Conservation (phyloP, 2,329 filamentous ascomycete species). For the Neofusicoccum ribis region DNA sequence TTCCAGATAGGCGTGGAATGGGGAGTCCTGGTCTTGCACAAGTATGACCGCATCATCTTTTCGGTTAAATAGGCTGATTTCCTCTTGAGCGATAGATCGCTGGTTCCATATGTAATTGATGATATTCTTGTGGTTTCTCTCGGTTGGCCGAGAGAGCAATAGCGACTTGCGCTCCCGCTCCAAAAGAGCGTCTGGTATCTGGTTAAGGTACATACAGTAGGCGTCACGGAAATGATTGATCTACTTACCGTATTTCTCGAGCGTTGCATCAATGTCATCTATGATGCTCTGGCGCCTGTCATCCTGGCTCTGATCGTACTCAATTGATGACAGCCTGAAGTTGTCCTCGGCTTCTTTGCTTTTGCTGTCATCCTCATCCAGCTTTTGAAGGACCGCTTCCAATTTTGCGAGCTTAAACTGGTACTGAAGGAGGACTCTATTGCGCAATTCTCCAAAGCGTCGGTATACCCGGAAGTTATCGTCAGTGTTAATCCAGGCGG, state of each 20-base stretch:
- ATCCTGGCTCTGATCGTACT: background rate
- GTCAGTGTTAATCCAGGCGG: slow-evolving; percentile 21
- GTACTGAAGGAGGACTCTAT: slow-evolving; percentile 21
- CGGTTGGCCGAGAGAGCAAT: slow-evolving; percentile 17
- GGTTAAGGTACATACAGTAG: background rate
- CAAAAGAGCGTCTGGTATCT: slow-evolving; percentile 19
- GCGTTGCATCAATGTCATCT: background rate
- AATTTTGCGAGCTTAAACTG: slow-evolving; percentile 20
- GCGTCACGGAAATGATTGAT: background rate
- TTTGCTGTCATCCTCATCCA: background rate
- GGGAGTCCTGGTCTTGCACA: background rate
- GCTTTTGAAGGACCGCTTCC: background rate
- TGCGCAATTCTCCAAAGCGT: slow-evolving; percentile 22
- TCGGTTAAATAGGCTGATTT: background rate
- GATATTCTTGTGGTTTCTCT: slow-evolving; percentile 19
- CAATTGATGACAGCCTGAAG: background rate
- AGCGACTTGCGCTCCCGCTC: slow-evolving; percentile 19
- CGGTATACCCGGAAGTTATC: slow-evolving; percentile 21
- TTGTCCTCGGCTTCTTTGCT: background rate
- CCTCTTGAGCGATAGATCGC: background rate
- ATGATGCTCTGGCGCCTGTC: background rate
- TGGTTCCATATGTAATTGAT: slow-evolving; percentile 23
- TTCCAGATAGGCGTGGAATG: background rate
- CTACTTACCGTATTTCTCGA: background rate
- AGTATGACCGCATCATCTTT: background rate